Base-by-base conservation (phyloP, 2,329 filamentous ascomycete genomes). In the Elsinoe australis region DNA sequence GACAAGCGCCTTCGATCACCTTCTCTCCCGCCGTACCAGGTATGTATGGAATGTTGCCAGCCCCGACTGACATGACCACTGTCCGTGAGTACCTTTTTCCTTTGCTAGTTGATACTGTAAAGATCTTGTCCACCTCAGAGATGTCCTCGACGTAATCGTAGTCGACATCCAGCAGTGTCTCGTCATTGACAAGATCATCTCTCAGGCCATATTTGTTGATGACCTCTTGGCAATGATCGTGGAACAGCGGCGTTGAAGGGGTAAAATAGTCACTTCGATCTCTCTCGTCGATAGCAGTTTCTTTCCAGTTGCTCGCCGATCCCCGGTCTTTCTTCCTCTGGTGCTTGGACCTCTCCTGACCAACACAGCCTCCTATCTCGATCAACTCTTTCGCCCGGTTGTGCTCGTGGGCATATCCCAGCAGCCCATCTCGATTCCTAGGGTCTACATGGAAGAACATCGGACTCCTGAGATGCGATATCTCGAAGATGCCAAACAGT, bases 391-490 rank as follows among this genome's bases (percentile, higher is more conserved):
- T 64, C 50, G 79, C 74, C n/a, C 79, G 67, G 0, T 73, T 73
- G 14, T 74, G 69, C 49, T 76, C 72, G 56, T 84, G 79, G 0
- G 83, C 75, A 63, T 82, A 85, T 1, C 79, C 81, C 17, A 89
- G 66, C 56, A 90, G 66, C 0, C 81, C 81, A 65, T 90, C 85
- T 1, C 84, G 72, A 62, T 90, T 85, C 1, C 76, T 71, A 0
- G 85, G 85, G 58, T 90, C 85, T 10, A 86, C 72, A 59, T 92
- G 85, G 68, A 87, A 90, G 58, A 89, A 84, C 82, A 90, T 85
- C 0, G 84, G 85, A 55, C 83, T 88, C 12, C 85, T 74, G 31
- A 92, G 67, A 56, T 88, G 78, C 1, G 75, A 71, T 38, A 90
- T 90, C 41, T 80, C 75, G 35, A 87, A 78, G 2, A 74, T 76